Base-by-base conservation (phyloP, 129 eudicot genomes). In the Artemisia annua region DNA sequence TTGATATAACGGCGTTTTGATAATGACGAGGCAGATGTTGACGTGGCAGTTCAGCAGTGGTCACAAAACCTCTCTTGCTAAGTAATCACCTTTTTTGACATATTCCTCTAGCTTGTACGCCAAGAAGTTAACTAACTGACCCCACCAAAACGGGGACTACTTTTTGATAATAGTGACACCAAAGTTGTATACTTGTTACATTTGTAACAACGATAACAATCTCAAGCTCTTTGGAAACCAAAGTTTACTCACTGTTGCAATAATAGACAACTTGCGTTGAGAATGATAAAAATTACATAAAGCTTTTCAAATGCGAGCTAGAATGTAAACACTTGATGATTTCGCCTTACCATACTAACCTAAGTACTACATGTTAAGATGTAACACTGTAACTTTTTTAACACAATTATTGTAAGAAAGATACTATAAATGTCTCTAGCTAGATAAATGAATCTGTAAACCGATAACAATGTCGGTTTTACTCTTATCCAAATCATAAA, bases 51-150 rank as follows among this genome's bases (percentile, higher is more conserved):
- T 7, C 5, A 65, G 50, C 12, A 53, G 67, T 70, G 77, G 77
- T 78, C 51, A 71, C 54, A 48, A 62, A 78, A 78, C 82, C 73
- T 78, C 67, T 66, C 14, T 53, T 6, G 62, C 72, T 78, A 71
- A 78, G 82, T 78, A 71, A 78, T 63, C 28, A 28, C 53, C 70
- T 69, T 69, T 58, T 49, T 59, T 20, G 5, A 1, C 64, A 32
- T 4, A 16, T 7, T 28, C 63, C 52, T 32, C 18, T 51, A 4
- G n/a, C 30, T 24, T 22, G 20, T 13, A 48, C 17, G 58, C 60
- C 76, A 39, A 62, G 66, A 51, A 20, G 63, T 69, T 59, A 30
- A 73, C 51, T 51, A 9, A 22, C 56, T 39, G 22, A 76, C 50
- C 75, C 75, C 75, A 76, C 53, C 22, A 43, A 20, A 22, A 20